Evolutionary conservation across 768 basidiomycete genomes (phyloP).

Genomic region (Tricholomella constricta): DNA sequence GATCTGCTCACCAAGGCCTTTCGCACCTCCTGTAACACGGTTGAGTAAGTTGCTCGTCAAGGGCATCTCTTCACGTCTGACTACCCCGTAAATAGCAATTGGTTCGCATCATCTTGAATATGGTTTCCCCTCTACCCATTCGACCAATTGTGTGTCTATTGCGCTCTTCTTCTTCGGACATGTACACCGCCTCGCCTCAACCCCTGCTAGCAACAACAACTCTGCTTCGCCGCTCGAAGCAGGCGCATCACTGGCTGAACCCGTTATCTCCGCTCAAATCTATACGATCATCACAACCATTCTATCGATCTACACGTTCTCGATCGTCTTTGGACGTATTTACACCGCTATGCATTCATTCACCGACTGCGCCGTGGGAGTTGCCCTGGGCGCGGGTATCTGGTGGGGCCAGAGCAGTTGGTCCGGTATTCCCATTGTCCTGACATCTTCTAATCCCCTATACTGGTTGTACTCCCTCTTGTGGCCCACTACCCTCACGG

Average conservation of each 20-base stretch:
- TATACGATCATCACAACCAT: conserved; percentile 45
- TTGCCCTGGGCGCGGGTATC: conserved; percentile 62
- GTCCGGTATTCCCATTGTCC: conserved; percentile 36
- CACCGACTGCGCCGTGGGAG: conserved; percentile 68
- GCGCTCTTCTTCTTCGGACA: conserved; percentile 76
- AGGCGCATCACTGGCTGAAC: conserved; percentile 22
- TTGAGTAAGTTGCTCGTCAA: conserved; percentile 56
- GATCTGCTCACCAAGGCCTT: conserved; percentile 88
- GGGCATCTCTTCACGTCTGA: neutral
- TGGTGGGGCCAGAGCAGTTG: conserved; percentile 63
- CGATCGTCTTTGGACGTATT: conserved; percentile 77
- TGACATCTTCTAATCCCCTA: conserved; percentile 33
- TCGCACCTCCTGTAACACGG: conserved; percentile 87
- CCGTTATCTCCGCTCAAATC: conserved; percentile 44
- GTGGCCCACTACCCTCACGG: conserved; percentile 21
- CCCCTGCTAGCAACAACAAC: conserved; percentile 13
- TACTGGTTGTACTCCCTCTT: conserved; percentile 25
- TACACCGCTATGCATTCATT: conserved; percentile 92
- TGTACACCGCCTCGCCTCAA: conserved; percentile 52
- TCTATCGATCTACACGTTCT: conserved; percentile 61
- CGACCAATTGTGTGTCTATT: conserved; percentile 88
- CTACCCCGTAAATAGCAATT: conserved; percentile 49
- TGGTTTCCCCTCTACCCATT: conserved; percentile 95
- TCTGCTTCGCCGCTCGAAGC: conserved; percentile 7
- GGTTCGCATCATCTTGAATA: conserved; percentile 86